phyloP scores from a whole-genome alignment of 768 basidiomycete genomes.

The Exidia glandulosa region DNA sequence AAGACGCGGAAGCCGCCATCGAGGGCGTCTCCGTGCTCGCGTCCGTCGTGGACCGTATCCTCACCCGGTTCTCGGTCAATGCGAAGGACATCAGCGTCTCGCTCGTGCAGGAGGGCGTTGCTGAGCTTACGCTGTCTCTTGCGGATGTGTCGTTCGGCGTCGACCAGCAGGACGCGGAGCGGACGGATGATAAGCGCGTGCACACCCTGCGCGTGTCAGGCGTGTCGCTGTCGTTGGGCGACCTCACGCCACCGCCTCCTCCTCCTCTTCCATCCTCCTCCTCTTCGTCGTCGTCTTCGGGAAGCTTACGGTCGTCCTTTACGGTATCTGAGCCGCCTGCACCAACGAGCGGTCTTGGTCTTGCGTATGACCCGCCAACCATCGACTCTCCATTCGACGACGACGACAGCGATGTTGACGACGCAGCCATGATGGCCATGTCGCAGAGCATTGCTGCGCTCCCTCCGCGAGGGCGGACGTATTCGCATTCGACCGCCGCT shows the following conservation, averaged over 20 bases:
- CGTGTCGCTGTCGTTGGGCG: constrained; percentile 39
- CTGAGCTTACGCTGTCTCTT: constrained; percentile 50
- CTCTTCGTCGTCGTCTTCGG: constrained; percentile 5
- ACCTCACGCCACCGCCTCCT: constrained; percentile 24
- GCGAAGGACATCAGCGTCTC: constrained; percentile 58
- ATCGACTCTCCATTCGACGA: constrained; percentile 8
- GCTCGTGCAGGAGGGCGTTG: constrained; percentile 50
- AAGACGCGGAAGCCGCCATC: constrained; percentile 44
- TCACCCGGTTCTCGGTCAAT: constrained; percentile 70
- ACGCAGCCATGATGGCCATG: constrained; percentile 55
- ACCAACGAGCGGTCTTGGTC: neutral
- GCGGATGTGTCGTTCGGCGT: constrained; percentile 31
- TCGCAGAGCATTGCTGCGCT: constrained; percentile 62
- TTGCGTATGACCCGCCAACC: neutral
- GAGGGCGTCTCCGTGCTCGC: constrained; percentile 71
- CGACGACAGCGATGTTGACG: constrained; percentile 35
- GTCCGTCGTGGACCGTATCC: constrained; percentile 63
- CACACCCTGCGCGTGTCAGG: constrained; percentile 47
- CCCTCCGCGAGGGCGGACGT: constrained; percentile 15
- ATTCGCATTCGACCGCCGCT: constrained; percentile 42
- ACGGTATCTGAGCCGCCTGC: constrained; percentile 29
- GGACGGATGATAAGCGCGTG: constrained; percentile 9
- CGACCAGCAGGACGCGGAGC: neutral
- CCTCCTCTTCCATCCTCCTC: constrained; percentile 26
- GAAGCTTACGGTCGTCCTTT: constrained; percentile 32